Evolutionary conservation across 768 basidiomycete genomes (phyloP), one percentile per base, ranked within the genome.

Genomic region (Tubosaeta brunneosetosa): DNA sequence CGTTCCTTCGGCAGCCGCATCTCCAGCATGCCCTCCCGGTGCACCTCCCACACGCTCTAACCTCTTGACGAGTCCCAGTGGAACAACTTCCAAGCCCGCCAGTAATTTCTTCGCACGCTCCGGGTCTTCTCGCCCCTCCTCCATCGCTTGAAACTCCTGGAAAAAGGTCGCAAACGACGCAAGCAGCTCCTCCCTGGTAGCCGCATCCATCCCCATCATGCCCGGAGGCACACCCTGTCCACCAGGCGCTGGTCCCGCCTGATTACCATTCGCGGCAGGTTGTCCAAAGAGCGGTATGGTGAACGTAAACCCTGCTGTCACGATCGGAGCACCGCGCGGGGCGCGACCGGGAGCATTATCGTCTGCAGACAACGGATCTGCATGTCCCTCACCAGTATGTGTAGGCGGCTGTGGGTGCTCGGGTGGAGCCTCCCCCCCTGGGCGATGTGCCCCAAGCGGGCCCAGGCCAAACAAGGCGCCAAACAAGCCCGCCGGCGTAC

Each of bases 61-160:
- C 36, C 88, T 72, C 61, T 79, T 74, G 13, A 89, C 78, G 6
- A 91, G 69, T 6, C 88, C 88, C 3, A 74, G 61, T 0, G 86
- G 82, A 6, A 91, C 86, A 34, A 74, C 77, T 44, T 88, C 86
- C 4, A 91, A 66, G 1, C 81, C 87, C 31, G 73, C 74, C 2
- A 90, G 67, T 11, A 91, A 74, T 53, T 71, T 75, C 66, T 77
- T 79, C 1, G 87, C 88, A 27, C 86, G 75, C 53, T 81, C 83
- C 0, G 85, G 84, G 57, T 87, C 83, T 54, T 88, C 86, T 26
- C 71, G 69, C 56, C 73, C 66, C 17, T 74, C 69, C 3, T 71
- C 73, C 40, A 58, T 43, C 16, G 48, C 57, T 1, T 63, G 61
- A 33, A 68, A 59, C 40, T 64, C 65, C 50, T 65, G 65, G 46